Conservation (phyloP, 371 early-diverging fungal genomes). For the Batrachochytrium dendrobatidis region DNA sequence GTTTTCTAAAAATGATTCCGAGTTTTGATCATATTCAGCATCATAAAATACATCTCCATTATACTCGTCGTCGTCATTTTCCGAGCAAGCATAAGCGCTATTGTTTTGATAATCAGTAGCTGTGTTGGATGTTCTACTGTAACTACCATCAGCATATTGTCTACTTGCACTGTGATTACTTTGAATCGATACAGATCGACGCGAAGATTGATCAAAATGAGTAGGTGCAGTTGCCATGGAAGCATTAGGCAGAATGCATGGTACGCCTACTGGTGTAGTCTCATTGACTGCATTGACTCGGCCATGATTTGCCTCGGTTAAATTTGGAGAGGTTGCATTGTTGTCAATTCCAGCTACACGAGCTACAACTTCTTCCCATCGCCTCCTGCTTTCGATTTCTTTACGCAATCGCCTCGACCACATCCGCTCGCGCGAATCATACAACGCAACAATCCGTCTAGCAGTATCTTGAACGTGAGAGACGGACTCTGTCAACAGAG, state of each 20-base stretch:
- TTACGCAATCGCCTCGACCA: slow-evolving; percentile 38
- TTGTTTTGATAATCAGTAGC: not conserved
- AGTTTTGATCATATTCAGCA: slow-evolving; percentile 25
- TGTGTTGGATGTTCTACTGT: too few species aligned
- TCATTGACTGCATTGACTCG: too few species aligned
- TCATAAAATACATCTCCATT: slow-evolving; percentile 59
- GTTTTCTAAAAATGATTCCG: slow-evolving; percentile 12
- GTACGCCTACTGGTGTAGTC: not conserved
- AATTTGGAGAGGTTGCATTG: not conserved
- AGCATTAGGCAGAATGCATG: too few species aligned
- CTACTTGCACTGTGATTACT: slow-evolving; percentile 4
- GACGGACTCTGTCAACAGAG: slow-evolving; percentile 14
- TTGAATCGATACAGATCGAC: too few species aligned
- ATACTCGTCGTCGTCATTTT: slow-evolving; percentile 29
- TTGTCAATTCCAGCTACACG: slow-evolving; percentile 9
- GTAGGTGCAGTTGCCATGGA: not conserved
- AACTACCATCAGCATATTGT: not conserved
- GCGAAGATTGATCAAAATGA: too few species aligned
- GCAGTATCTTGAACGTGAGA: slow-evolving; percentile 23
- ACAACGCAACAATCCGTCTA: slow-evolving; percentile 21
- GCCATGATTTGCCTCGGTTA: too few species aligned
- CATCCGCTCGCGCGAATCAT: slow-evolving; percentile 41
- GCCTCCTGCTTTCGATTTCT: slow-evolving; percentile 36
- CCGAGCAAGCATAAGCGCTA: too few species aligned
- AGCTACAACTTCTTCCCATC: slow-evolving; percentile 32